These are phyloP conservation scores for Fusarium paranaense DNA, from an alignment of 2,329 filamentous ascomycete species.

Conservation along the genomic window DNA sequence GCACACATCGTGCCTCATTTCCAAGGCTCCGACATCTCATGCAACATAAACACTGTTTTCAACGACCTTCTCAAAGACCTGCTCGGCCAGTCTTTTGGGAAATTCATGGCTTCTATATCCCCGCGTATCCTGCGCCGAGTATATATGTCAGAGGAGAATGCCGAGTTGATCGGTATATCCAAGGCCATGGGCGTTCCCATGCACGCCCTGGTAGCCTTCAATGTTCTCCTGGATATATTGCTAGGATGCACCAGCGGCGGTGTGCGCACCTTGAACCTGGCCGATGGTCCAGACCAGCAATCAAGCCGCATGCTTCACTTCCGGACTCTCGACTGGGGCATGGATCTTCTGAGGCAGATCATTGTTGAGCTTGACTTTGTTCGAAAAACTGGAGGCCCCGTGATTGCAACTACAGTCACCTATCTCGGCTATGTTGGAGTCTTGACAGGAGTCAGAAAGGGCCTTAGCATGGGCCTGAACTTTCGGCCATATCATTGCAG, in stretches of 20 bases:
- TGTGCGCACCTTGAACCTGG: constrained; percentile 32
- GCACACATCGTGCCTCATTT: constrained; percentile 42
- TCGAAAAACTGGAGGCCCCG: constrained; percentile 43
- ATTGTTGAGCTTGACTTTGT: constrained; percentile 66
- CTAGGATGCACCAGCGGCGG: constrained; percentile 72
- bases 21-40: constrained; percentile 9
- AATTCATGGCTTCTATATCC: constrained; percentile 51
- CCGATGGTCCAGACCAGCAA: neutral
- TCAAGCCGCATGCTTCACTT: constrained; percentile 62
- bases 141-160: constrained; percentile 66
- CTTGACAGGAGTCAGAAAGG: constrained; percentile 59
- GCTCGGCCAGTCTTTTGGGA: constrained; percentile 33
- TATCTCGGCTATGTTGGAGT: constrained; percentile 64
- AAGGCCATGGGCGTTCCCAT: constrained; percentile 62
- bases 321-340: constrained; percentile 66
- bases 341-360: constrained; percentile 61
- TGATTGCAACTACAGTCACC: constrained; percentile 59
- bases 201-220: constrained; percentile 71
- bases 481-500: constrained; percentile 52
- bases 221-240: constrained; percentile 71
- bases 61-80: constrained; percentile 57
- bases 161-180: constrained; percentile 70
- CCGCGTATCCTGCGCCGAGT: constrained; percentile 62
- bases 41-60: constrained; percentile 60
- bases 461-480: constrained; percentile 62